Base-by-base conservation (phyloP, 306 rosid genomes). In the Casuarina glauca region DNA sequence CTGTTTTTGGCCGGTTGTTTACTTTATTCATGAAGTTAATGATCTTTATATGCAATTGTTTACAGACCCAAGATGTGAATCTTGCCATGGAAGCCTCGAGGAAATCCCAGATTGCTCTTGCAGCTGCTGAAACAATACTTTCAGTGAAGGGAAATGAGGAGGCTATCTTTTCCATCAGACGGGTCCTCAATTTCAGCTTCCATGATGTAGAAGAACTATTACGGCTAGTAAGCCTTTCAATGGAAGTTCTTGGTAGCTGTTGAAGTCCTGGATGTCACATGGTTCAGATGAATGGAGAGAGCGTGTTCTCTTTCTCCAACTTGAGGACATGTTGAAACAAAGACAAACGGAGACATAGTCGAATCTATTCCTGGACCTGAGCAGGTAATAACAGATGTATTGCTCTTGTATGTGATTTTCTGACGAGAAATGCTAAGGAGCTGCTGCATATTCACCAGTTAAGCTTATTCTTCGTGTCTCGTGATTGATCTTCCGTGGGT, bases 31-130 rank as follows among this genome's bases (percentile, higher is more conserved):
- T 8, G 16, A 36, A 0, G 4, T 36, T 35, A n/a, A 64, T 64
- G 32, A 19, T 41, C 49, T 7, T 41, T 39, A 42, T 16, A 42
- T 41, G 32, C 4, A 66, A 66, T 11, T 66, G 26, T 32, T 15
- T 41, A 32, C 70, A 66, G 70, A 48, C 70, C n/a, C 70, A 66
- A 66, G 70, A 41, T 7, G 6, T 66, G 17, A 16, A 66, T 43
- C 16, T 66, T 66, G 49, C 70, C 6, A 66, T 39, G 70, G 49
- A 41, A 17, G 70, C 70, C 35, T 66, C 70, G 5, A 62, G 44
- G n/a, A 62, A 62, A 62, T 62, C 69, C 69, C 69, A 12, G 69
- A 62, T 62, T 62, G 42, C 69, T 19, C 36, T 62, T 62, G 49
- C 49, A 66, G 49, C 48, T 39, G 49, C 70, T 66, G 9, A 41